These are phyloP conservation scores for Akebia trifoliata DNA, from an alignment of 164 flowering plant species.

Conservation along the genomic window DNA sequence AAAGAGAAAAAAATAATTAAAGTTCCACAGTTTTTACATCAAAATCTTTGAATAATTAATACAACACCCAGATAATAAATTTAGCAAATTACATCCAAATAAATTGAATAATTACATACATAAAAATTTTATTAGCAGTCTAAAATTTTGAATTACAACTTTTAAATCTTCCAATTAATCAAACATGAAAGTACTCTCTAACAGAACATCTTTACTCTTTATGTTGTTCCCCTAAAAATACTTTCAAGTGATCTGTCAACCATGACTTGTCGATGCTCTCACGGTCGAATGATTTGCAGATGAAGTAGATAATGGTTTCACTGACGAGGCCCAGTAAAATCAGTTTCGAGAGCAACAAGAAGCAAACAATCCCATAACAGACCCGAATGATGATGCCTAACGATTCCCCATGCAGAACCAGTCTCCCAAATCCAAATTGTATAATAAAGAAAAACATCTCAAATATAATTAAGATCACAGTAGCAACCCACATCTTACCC, in stretches of 20 bases:
- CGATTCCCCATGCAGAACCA: constrained; percentile 23
- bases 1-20: no score
- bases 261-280: constrained; percentile 51
- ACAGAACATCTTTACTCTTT: constrained; percentile 37
- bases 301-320: constrained; percentile 45
- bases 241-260: constrained; percentile 49
- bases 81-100: no score
- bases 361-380: constrained; percentile 19
- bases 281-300: constrained; percentile 56
- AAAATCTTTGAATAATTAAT: no score
- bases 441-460: constrained; percentile 2
- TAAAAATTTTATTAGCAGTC: no score
- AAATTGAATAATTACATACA: no score
- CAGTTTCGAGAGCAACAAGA: constrained; percentile 23
- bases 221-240: constrained; percentile 49
- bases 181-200: constrained; percentile 37
- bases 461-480: constrained; percentile 25
- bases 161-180: constrained; percentile 1
- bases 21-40: no score
- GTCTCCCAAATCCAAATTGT: constrained; percentile 20
- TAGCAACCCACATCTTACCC: constrained; percentile 37
- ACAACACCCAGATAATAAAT: no score
- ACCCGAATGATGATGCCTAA: constrained; percentile 9
- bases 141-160: no score
- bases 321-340: constrained; percentile 31